Base-by-base conservation (phyloP, 257 asterid genomes). In the Capsicum rhomboideum region DNA sequence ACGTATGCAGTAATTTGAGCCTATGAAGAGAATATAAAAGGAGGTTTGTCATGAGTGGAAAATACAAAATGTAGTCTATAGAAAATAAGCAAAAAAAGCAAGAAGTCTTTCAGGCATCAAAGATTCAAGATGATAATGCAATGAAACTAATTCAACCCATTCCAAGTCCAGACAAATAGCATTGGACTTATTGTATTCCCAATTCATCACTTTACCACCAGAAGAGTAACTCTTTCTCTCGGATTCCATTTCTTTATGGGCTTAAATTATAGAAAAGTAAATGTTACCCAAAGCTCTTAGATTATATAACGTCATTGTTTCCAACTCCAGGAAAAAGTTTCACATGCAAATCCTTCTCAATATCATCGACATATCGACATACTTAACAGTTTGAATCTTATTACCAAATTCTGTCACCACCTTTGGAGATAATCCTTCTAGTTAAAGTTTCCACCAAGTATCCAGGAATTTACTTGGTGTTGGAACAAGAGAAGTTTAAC, bases 1-100 rank as follows among this genome's bases (percentile, higher is more conserved):
- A 94, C 99, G 82, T 92, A 96, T 18, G 99, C 99, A 77, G 94
- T 87, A 83, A 85, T 90, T 90, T 96, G 98, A 90, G 93, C 98
- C 99, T 94, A 83, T 64, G 84, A 82, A 31, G 31, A 26, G 50
- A 74, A 85, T 9, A 44, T 31, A 77, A 77, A 50, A 14, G 23
- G 17, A 50, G 17, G 8, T 26, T 50, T 77, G 10, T 52, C 82
- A 28, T 50, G 28, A 77, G 82, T 16, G 28, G 28, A 50, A 26
- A 16, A 77, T 26, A 16, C 26, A 77, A 77, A 67, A 77, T 11
- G 44, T 16, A 50, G 46, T 23, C 63, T 50, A 26, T 2, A 49
- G 61, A 23, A 44, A 75, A 4, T 17, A 26, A 50, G 50, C 42
- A 75, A 49, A 16, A 49, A 26, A 10, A 68, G 44, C 5, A 34